A percentile compares a stretch with the other conserved stretches of the same genome.
Conservation (phyloP, 192 early-diverging fungal species). For the Dissophora ornata region DNA sequence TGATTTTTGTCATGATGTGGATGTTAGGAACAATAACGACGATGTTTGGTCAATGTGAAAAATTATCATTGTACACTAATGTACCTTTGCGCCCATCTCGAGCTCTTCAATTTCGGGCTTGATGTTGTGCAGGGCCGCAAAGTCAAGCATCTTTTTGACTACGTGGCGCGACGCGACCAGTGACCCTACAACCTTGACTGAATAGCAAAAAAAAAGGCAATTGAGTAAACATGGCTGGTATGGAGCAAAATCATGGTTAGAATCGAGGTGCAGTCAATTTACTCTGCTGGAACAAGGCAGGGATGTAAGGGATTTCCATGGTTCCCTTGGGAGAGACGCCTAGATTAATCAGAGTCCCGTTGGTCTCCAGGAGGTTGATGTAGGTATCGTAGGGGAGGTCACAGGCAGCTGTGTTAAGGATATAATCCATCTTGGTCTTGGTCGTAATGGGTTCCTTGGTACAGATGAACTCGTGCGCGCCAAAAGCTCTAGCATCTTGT, state of each 20-base stretch:
- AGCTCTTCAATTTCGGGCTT: conserved; percentile 72
- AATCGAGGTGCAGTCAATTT: too few species aligned
- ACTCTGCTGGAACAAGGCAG: conserved; percentile 37
- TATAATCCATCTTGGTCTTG: conserved; percentile 58
- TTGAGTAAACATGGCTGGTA: too few species aligned
- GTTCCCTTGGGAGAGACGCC: conserved; percentile 57
- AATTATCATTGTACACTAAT: background rate
- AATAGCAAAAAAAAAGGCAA: too few species aligned
- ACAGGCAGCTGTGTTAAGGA: conserved; percentile 57
- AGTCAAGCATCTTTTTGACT: conserved; percentile 72
- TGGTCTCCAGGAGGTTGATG: conserved; percentile 54
- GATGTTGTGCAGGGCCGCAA: conserved; percentile 75
- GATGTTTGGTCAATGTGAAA: background rate
- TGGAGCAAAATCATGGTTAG: too few species aligned
- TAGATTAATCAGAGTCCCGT: conserved; percentile 61
- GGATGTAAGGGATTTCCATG: conserved; percentile 40
- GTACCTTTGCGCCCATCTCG: conserved; percentile 59
- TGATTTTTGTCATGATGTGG: background rate
- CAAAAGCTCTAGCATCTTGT: conserved; percentile 63
- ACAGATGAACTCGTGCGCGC: conserved; percentile 64
- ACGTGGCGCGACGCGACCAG: conserved; percentile 71
- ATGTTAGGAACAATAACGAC: background rate
- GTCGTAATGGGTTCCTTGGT: conserved; percentile 45
- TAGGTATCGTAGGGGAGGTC: conserved; percentile 55
- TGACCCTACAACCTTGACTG: conserved; percentile 69